Evolutionary conservation across 345 rosid species (phyloP).

Genomic region (Cardiospermum halicacabum): DNA sequence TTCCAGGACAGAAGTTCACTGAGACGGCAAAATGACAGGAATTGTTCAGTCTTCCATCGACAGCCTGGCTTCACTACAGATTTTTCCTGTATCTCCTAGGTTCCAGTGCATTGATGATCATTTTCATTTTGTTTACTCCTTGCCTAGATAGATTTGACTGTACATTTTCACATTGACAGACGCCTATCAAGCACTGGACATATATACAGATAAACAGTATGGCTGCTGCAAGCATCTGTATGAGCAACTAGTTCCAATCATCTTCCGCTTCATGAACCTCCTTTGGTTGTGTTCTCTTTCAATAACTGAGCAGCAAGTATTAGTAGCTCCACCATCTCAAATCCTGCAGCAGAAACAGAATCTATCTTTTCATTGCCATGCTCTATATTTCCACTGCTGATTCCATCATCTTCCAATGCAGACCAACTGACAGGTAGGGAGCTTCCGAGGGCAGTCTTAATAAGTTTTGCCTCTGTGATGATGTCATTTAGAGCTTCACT

Average conservation of each 20-base stretch:
- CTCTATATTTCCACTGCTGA: slow-evolving; percentile 28
- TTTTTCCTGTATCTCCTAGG: background rate
- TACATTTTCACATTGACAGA: background rate
- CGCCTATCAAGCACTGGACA: background rate
- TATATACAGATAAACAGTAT: background rate
- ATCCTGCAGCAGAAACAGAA: slow-evolving; percentile 80
- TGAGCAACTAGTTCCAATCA: slow-evolving; percentile 1
- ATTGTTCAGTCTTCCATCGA: background rate
- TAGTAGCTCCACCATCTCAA: slow-evolving; percentile 96
- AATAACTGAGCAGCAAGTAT: slow-evolving; percentile 67
- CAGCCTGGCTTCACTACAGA: background rate
- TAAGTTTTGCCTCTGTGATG: slow-evolving; percentile 61
- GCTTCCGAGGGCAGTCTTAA: slow-evolving; percentile 91
- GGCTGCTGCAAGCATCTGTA: slow-evolving; percentile 6
- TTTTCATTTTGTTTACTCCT: background rate
- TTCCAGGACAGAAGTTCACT: background rate
- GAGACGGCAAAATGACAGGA: background rate
- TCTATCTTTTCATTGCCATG: slow-evolving; percentile 50
- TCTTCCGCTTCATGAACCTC: slow-evolving; percentile 16
- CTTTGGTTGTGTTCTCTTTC: slow-evolving; percentile 27
- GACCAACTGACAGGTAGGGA: slow-evolving; percentile 91
- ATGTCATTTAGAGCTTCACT: slow-evolving; percentile 50
- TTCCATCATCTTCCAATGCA: slow-evolving; percentile 51
- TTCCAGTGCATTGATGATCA: background rate
- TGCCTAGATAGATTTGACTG: background rate